phyloP scores from a whole-genome alignment of 345 rosid species.

The Lumnitzera racemosa region DNA sequence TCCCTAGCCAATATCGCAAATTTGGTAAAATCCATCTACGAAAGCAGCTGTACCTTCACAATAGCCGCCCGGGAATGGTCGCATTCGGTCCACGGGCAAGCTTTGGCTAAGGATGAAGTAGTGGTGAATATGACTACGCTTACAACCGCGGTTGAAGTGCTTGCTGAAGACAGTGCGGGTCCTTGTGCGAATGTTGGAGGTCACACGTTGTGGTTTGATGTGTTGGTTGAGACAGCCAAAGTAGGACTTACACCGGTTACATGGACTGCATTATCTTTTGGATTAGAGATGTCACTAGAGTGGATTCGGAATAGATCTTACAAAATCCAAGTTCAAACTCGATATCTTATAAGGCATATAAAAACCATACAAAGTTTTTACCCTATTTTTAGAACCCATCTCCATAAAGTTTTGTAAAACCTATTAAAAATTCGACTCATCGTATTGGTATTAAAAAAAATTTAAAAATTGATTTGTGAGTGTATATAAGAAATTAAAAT shows the following conservation, averaged over 20 bases:
- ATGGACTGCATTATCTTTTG: constrained; percentile 19
- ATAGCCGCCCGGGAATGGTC: constrained; percentile 36
- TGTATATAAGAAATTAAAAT: too few relatives aligned
- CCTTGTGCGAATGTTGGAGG: constrained; percentile 32
- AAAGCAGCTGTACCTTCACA: background rate
- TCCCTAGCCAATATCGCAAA: constrained; percentile 16
- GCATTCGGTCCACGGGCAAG: constrained; percentile 40
- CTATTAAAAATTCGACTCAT: too few relatives aligned
- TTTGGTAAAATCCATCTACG: constrained; percentile 17
- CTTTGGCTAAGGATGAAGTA: constrained; percentile 31
- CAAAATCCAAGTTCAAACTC: too few relatives aligned
- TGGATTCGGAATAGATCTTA: too few relatives aligned
- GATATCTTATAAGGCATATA: too few relatives aligned
- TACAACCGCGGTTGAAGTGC: background rate
- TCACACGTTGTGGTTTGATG: constrained; percentile 36
- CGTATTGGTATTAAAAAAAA: too few relatives aligned
- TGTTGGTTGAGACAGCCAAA: constrained; percentile 14
- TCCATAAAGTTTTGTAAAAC: too few relatives aligned
- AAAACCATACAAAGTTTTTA: too few relatives aligned
- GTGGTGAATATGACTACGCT: constrained; percentile 34
- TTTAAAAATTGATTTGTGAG: too few relatives aligned
- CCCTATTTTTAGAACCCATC: too few relatives aligned
- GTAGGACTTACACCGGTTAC: constrained; percentile 34
- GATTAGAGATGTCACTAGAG: too few relatives aligned
- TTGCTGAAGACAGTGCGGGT: background rate